phyloP scores from a whole-genome alignment of 345 rosid species.

The Salix purpurea region DNA sequence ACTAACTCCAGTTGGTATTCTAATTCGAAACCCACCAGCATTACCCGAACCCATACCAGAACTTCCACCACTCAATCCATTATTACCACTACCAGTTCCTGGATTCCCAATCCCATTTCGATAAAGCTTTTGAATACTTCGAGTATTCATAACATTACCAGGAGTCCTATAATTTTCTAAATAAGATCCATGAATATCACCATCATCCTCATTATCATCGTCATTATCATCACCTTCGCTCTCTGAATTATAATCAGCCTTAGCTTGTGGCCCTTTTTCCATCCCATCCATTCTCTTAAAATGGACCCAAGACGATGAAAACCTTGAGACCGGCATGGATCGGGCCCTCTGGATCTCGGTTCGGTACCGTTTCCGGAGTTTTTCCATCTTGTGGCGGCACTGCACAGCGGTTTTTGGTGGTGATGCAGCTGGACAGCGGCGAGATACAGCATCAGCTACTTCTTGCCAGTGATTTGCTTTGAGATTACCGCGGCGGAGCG shows the following conservation, averaged over 20 bases:
- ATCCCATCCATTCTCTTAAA: conserved; percentile 78
- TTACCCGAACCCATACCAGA: conserved; percentile 5
- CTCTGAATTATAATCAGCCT: conserved; percentile 34
- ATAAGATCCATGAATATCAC: conserved; percentile 37
- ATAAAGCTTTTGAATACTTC: conserved; percentile 52
- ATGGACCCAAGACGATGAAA: conserved; percentile 85
- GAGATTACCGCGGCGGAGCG: conserved; percentile 85
- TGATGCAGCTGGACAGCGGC: conserved; percentile 54
- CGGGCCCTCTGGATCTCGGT: conserved; percentile 87
- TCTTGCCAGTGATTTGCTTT: conserved; percentile 96
- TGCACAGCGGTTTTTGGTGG: conserved; percentile 80
- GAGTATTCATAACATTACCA: conserved; percentile 23
- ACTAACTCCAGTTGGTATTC: conserved; percentile 83
- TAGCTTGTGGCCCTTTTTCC: conserved; percentile 60
- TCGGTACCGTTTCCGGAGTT: conserved; percentile 79
- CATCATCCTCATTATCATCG: conserved; percentile 41
- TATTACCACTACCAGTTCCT: conserved; percentile 19
- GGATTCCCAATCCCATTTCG: conserved; percentile 48
- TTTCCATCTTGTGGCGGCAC: conserved; percentile 99
- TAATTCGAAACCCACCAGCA: conserved; percentile 53
- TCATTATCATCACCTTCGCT: conserved; percentile 32
- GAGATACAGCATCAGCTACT: conserved; percentile 64
- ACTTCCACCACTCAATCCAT: background rate
- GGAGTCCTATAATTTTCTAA: conserved; percentile 38
- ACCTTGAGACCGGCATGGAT: conserved; percentile 74